Base-by-base conservation (phyloP, 495 filamentous ascomycete genomes). In the Pyronema domesticum region DNA sequence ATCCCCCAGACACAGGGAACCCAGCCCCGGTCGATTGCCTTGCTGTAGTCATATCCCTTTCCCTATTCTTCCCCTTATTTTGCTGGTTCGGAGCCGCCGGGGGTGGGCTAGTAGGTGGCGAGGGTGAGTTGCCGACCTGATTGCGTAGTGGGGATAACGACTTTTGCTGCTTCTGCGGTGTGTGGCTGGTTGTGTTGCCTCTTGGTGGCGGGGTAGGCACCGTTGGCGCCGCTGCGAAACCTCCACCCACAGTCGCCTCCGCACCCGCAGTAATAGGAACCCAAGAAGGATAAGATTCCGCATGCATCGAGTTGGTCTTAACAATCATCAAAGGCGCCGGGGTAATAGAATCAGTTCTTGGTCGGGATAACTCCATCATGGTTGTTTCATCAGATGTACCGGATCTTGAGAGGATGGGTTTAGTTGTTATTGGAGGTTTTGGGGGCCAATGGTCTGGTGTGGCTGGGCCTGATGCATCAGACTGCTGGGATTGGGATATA, bases 91-190 rank as follows among this genome's bases (percentile, higher is more conserved):
- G 23, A 30, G 23, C 5, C 23, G 35, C n/a, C 9, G 18, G 10
- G 51, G 40, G 9, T 34, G 53, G 44, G 3, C 23, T 30, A 30
- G 23, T 30, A 2, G 55, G 46, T 8, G 15, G 18, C 8, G 55
- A 33, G 9, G 54, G 14, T 11, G 30, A 53, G 37, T 49, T 45
- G 14, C 49, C 62, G 30, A 64, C 56, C 44, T 64, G 57, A 18
- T 64, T 60, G 0, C 62, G 46, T 11, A 64, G 55, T 10, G 62
- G 62, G 3, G 62, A 64, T 9, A 62, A 54, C 1, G 62, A 64
- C 48, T 64, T 64, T 10, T 50, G 53, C 37, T 64, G 64, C 1
- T 37, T 55, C 3, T 44, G n/a, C 2, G 23, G 23, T 1, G 23
- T 5, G 23, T 30, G 23, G 23, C 23, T 30, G 23, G 23, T 5